Percentiles rank a stretch among this genome's conserved stretches.
Conservation (phyloP, 768 basidiomycete genomes). For the Termitomyces sp. region DNA sequence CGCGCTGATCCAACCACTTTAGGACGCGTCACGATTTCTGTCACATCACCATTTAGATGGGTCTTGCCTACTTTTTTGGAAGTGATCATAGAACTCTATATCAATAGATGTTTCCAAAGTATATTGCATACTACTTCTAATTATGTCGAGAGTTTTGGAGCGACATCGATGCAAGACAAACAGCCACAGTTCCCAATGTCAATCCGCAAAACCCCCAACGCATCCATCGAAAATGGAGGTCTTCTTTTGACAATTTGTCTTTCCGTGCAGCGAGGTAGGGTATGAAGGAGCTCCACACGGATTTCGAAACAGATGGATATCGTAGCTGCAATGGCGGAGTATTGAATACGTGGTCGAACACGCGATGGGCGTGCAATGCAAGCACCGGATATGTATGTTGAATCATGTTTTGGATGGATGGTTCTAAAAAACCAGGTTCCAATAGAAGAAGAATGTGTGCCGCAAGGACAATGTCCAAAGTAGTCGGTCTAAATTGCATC, state of each 20-base stretch:
- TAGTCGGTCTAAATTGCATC: constrained; percentile 42
- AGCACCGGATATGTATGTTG: constrained; percentile 52
- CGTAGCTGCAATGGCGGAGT: constrained; percentile 14
- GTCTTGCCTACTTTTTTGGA: too few species aligned
- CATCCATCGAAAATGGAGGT: constrained; percentile 40
- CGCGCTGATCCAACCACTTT: too few species aligned
- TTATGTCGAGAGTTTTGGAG: constrained; percentile 1
- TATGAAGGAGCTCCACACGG: constrained; percentile 35
- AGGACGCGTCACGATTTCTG: too few species aligned
- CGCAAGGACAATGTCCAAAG: constrained; percentile 62
- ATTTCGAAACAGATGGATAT: constrained; percentile 10
- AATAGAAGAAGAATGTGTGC: constrained; percentile 61
- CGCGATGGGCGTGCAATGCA: constrained; percentile 49
- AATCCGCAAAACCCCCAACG: constrained; percentile 51
- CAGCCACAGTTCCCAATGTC: constrained; percentile 35
- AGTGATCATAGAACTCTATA: too few species aligned
- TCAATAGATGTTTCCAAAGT: not conserved
- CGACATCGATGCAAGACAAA: constrained; percentile 29
- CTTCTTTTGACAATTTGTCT: constrained; percentile 31
- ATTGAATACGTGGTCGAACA: constrained; percentile 29
- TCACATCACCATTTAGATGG: too few species aligned
- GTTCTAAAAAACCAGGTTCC: constrained; percentile 57
- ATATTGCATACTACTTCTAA: not conserved
- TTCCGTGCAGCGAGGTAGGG: constrained; percentile 20
- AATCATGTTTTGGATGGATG: constrained; percentile 50